Evolutionary conservation across 2,329 filamentous ascomycete genomes (phyloP), one percentile per base, ranked within the genome.

Genomic region (Ophiostoma ips): DNA sequence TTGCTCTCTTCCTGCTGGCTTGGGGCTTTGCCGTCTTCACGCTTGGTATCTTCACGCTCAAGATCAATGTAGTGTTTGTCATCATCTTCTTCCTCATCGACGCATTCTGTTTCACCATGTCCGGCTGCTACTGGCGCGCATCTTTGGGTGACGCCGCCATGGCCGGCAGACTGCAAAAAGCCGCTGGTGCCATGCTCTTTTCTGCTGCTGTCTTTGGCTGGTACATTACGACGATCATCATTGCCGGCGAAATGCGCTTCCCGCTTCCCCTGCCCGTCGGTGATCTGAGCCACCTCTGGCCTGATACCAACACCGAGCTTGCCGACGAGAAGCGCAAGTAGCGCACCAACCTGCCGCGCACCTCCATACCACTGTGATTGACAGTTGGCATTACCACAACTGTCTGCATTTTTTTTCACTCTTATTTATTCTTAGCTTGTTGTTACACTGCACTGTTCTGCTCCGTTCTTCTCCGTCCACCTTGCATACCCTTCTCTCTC

Each of bases 221-320:
- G 68, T 75, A 75, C 53, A 71, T 74, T 61, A 68, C 69, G 10
- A 67, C 74, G 46, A 71, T 73, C 5, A 74, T 75, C 51, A 73
- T 75, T 68, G 66, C 68, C 1, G 69, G 66, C 3, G 72, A 76
- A 61, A 74, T 75, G 70, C 63, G 71, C 4, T 67, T 74, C 49
- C 66, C 67, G 0, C 53, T 74, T 35, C 68, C 63, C 28, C 62
- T 74, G 3, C 72, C 72, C 0, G 69, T 76, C 1, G 71, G 71
- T 5, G 72, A 75, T 54, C 62, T 76, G 12, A 72, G 66, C 47
- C 68, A 66, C 43, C 68, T 71, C 49, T 75, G 72, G 72, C 65
- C 65, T 0, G 59, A 56, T 31, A 64, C 64, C 0, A 64, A 68
- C 50, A 55, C 64, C 8, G 57, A 57, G 19, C 36, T 58, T 43